These are phyloP conservation scores for Ramichloridium luteum DNA, from an alignment of 2,329 filamentous ascomycete species.

Conservation along the genomic window DNA sequence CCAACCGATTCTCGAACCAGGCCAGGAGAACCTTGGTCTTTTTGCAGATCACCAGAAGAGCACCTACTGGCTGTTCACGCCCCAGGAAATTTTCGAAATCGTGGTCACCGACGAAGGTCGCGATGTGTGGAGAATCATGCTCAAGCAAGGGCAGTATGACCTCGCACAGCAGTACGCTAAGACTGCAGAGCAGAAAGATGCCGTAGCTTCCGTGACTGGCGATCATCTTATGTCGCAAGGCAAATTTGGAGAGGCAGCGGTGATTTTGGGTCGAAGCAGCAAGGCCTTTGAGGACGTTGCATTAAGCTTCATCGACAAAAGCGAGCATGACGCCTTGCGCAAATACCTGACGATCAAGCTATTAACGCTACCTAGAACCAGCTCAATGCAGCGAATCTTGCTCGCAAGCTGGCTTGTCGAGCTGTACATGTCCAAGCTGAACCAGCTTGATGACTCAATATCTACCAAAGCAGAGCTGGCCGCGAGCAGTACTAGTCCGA, in stretches of 20 bases:
- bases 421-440: slow-evolving; percentile 93
- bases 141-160: slow-evolving; percentile 77
- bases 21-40: slow-evolving; percentile 69
- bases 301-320: slow-evolving; percentile 76
- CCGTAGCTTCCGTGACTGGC: slow-evolving; percentile 80
- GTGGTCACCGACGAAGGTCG: slow-evolving; percentile 81
- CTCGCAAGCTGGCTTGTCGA: slow-evolving; percentile 91
- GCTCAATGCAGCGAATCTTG: slow-evolving; percentile 88
- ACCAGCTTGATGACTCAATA: slow-evolving; percentile 86
- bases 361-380: slow-evolving; percentile 65
- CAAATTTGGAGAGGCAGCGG: slow-evolving; percentile 72
- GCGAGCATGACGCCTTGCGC: slow-evolving; percentile 78
- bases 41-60: slow-evolving; percentile 87
- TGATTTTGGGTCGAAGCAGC: slow-evolving; percentile 85
- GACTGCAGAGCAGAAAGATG: slow-evolving; percentile 71
- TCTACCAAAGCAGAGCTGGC: slow-evolving; percentile 78
- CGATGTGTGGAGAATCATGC: slow-evolving; percentile 90
- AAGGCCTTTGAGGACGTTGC: slow-evolving; percentile 96
- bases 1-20: slow-evolving; percentile 69
- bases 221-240: slow-evolving; percentile 76
- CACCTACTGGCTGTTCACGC: slow-evolving; percentile 93
- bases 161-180: slow-evolving; percentile 75
- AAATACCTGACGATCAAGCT: slow-evolving; percentile 84
- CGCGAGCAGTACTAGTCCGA: slow-evolving; percentile 27
- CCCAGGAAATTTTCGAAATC: slow-evolving; percentile 84